A percentile compares a stretch with the other conserved stretches of the same genome.
These are phyloP conservation scores for Trametes coccinea DNA, from an alignment of 768 basidiomycete genomes.

Conservation along the genomic window DNA sequence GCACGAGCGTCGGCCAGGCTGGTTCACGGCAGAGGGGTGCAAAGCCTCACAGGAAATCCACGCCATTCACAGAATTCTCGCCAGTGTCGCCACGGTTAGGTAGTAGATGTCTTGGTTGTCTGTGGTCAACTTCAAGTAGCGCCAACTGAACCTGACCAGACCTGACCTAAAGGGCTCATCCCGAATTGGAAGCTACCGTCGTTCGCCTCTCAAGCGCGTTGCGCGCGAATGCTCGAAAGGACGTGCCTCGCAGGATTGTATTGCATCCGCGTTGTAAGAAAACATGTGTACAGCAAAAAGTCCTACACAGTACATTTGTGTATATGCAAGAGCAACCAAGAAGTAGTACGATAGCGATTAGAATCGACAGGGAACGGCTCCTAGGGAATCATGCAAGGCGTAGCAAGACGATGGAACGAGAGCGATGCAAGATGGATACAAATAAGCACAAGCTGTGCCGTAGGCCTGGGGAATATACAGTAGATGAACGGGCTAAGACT, in stretches of 20 bases:
- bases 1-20: too few species aligned
- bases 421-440: neutral
- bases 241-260: neutral
- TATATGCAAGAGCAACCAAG: conserved; percentile 9
- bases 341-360: conserved; percentile 14
- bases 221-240: too few species aligned
- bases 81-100: too few species aligned
- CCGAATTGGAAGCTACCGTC: neutral
- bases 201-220: neutral
- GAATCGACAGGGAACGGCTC: neutral
- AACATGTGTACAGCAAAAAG: conserved; percentile 16
- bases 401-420: neutral
- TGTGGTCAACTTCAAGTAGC: too few species aligned
- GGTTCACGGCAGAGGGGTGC: too few species aligned
- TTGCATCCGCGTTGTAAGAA: neutral
- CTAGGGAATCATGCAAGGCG: neutral
- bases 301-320: neutral
- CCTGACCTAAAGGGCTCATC: neutral
- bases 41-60: too few species aligned
- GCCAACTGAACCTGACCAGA: too few species aligned
- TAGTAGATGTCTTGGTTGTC: too few species aligned
- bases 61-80: too few species aligned
- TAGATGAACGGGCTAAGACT: too few species aligned
- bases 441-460: neutral
- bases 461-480: too few species aligned